A percentile compares a stretch with the other conserved stretches of the same genome.
Evolutionary conservation across 2,329 filamentous ascomycete species (phyloP).

Genomic region (Truncatella angustata): DNA sequence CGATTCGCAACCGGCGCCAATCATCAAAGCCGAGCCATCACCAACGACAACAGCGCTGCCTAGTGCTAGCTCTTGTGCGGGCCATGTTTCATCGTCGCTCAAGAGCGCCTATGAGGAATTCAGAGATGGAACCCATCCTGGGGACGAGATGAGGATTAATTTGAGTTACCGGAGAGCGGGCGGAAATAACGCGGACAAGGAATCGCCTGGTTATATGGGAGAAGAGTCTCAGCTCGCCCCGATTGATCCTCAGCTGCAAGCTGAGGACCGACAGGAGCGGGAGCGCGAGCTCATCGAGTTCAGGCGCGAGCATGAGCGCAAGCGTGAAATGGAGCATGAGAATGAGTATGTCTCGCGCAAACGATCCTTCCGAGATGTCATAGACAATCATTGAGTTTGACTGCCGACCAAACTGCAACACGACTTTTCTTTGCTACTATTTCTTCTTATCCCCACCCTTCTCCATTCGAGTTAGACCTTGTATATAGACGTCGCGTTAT

Average conservation of each 20-base stretch:
- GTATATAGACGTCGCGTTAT: too few species aligned
- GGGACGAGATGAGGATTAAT: neutral
- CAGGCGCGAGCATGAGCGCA: neutral
- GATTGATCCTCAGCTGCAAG: neutral
- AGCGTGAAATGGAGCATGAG: neutral
- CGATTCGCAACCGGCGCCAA: neutral
- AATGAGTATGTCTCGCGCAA: neutral
- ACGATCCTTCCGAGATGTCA: neutral
- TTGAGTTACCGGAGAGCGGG: neutral
- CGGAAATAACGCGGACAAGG: neutral
- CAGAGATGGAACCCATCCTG: neutral
- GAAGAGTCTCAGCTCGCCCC: neutral
- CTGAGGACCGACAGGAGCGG: too few species aligned
- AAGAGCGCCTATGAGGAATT: neutral
- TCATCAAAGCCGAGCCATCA: neutral
- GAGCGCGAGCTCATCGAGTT: neutral
- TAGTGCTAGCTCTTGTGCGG: neutral
- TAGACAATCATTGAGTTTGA: too few species aligned
- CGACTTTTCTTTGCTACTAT: too few species aligned
- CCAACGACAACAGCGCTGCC: neutral
- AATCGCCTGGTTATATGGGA: conserved; percentile 3
- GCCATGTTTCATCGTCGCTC: neutral
- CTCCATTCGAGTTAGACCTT: too few species aligned
- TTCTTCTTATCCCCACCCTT: too few species aligned
- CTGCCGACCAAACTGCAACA: too few species aligned